Percentiles rank a stretch among this genome's conserved stretches.
Evolutionary conservation across 1,284 basidiomycete genomes (phyloP).

Genomic region (Cryptococcus sp.): DNA sequence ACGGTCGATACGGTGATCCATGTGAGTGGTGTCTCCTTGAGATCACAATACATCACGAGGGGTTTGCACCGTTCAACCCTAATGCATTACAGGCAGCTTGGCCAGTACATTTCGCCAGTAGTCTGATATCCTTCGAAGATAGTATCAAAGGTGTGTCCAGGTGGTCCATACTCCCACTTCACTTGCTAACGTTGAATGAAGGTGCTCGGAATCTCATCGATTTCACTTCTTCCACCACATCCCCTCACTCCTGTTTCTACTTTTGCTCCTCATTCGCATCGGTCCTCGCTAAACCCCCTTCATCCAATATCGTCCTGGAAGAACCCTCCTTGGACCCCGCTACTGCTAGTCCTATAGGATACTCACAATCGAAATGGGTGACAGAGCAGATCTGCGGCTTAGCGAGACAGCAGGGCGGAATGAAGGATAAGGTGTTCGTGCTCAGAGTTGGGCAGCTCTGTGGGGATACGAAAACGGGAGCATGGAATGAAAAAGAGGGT

Average conservation of each 20-base stretch:
- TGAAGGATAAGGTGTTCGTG: conserved; percentile 17
- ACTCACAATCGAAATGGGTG: conserved; percentile 50
- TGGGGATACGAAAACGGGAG: conserved; percentile 38
- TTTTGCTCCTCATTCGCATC: conserved; percentile 37
- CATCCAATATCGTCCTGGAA: conserved; percentile 20
- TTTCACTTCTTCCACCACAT: conserved; percentile 7
- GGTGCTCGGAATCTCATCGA: conserved; percentile 27
- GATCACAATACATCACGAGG: no score
- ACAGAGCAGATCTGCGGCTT: conserved; percentile 43
- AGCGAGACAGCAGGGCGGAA: conserved; percentile 10
- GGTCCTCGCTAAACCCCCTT: conserved; percentile 12
- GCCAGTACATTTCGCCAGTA: conserved; percentile 41
- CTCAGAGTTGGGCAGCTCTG: conserved; percentile 44
- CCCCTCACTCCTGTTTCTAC: conserved; percentile 9
- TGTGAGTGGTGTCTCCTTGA: conserved; percentile 13
- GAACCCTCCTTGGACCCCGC: conserved; percentile 30
- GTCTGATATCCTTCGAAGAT: conserved; percentile 30
- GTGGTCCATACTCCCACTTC: background rate
- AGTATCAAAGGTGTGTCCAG: conserved; percentile 21
- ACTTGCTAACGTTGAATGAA: background rate
- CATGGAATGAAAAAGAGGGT: conserved; percentile 51
- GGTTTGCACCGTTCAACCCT: no score
- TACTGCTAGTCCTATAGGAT: conserved; percentile 43
- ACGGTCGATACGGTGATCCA: conserved; percentile 20
- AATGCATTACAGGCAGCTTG: conserved; percentile 30